Base-by-base conservation (phyloP, 1,139 yeast genomes). In the Diutina rugosa region DNA sequence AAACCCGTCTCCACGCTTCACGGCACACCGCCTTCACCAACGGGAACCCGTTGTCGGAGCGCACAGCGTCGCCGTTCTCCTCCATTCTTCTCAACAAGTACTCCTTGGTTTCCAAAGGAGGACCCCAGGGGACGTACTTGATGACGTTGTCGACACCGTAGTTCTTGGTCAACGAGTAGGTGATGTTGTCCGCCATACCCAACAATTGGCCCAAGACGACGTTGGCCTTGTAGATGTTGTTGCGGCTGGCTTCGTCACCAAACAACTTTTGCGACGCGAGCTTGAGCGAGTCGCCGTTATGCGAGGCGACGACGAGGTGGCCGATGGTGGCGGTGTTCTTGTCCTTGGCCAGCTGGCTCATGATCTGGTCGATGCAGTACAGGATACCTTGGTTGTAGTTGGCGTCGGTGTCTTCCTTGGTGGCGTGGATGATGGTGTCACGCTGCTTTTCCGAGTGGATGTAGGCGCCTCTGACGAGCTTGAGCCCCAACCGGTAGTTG, bases 81-180 rank as follows among this genome's bases (percentile, higher is more conserved):
- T 91, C 97, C 62, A 93, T 77, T 72, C 99, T 82, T 76, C 99
- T 85, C 61, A 86, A 76, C 63, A 93, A 74, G 68, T 93, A 93
- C 63, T 90, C 96, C 73, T 89, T 90, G 58, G 97, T 90, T 72
- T 93, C 98, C 63, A 82, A 73, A 58, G 96, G 95, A 47, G 98
- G 98, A 9, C 98, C 98, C 97, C 98, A 93, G 18, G 98, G 96
- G 61, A 93, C 97, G 68, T 91, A 93, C 71, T 91, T 91, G 72
- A 91, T 85, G 58, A 93, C 88, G 65, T 87, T 87, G 62, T 80
- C 84, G 58, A 82, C 89, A 54, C 83, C 80, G 62, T 81, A 77
- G 56, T 82, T 77, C 56, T 76, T 72, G 60, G 89, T 81, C 65
- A 93, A 78, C 63, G 86, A 89, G 67, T 81, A 80, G 48, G 97